A percentile compares a stretch with the other conserved stretches of the same genome.
Evolutionary conservation across 78 protist genomes (phyloP).

Genomic region (Dictyostelium firmibasis): DNA sequence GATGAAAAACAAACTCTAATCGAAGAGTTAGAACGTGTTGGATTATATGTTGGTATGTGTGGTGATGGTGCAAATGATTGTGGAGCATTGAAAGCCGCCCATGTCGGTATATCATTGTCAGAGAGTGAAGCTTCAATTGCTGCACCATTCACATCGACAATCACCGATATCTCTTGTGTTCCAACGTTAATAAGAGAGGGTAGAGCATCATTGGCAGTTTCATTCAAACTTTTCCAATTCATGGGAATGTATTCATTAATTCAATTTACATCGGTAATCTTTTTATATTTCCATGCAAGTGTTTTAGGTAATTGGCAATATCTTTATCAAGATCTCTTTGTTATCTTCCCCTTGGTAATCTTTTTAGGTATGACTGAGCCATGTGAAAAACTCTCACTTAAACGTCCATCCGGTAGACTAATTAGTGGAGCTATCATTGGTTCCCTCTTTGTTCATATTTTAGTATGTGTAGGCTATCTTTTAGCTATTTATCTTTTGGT

Average conservation of each 20-base stretch:
- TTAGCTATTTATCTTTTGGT: background rate
- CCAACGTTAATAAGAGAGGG: slow-evolving; percentile 87
- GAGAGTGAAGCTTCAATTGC: slow-evolving; percentile 98
- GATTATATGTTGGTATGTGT: slow-evolving; percentile 96
- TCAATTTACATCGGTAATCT: slow-evolving; percentile 88
- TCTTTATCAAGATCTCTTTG: slow-evolving; percentile 81
- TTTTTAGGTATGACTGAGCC: slow-evolving; percentile 84
- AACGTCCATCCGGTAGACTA: slow-evolving; percentile 79
- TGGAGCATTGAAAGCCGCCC: slow-evolving; percentile 98
- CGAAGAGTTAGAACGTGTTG: slow-evolving; percentile 79
- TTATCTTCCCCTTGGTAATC: slow-evolving; percentile 87
- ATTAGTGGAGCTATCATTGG: slow-evolving; percentile 49
- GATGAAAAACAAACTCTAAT: slow-evolving; percentile 87
- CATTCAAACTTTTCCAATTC: slow-evolving; percentile 95
- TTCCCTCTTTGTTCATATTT: slow-evolving; percentile 76
- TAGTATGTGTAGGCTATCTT: background rate
- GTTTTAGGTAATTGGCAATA: slow-evolving; percentile 83
- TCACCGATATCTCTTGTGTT: slow-evolving; percentile 62
- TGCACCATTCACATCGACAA: slow-evolving; percentile 97
- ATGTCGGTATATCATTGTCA: slow-evolving; percentile 95
- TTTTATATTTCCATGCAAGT: slow-evolving; percentile 64
- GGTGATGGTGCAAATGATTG: slow-evolving; percentile 99
- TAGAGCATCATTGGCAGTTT: slow-evolving; percentile 96
- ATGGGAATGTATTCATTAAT: slow-evolving; percentile 97
- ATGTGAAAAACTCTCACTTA: background rate